Evolutionary conservation across 78 protist species (phyloP), one percentile per base, ranked within the genome.

Genomic region (Dictyostelium purpureum): DNA sequence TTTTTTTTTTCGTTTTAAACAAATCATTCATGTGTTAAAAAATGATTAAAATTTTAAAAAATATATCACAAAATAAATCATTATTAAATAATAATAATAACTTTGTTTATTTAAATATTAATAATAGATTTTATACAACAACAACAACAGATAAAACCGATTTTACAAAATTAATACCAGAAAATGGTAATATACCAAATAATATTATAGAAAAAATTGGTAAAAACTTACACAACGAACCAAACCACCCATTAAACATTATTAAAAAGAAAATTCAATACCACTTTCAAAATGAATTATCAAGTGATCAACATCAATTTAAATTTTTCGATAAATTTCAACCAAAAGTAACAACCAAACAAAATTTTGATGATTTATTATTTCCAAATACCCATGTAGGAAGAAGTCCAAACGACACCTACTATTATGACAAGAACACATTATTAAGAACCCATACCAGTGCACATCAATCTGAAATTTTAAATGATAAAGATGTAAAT

Each of bases 391-490:
- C 81, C 66, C 98, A 97, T 33, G 66, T 93, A 35, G 83, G 95
- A 9, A 63, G 98, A 37, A 63, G 47, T 16, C 96, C 95, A 14
- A 77, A 94, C 26, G 98, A 97, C 83, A 97, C 98, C 11, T 97
- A 95, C 56, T 97, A 95, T 81, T 38, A 85, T 40, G 10, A 19
- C 1, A 28, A 75, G 12, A 26, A 73, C 19, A 31, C 37, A 16
- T n/a, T 91, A 26, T 18, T 95, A 5, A 51, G 97, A 47, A 88
- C 97, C 12, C 97, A 95, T 43, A 96, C 97, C 2, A 87, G 91
- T 79, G 96, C 98, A 0, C 98, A 96, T 61, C 98, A 96, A 77
- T 79, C 88, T 37, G 77, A 94, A 49, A 38, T 97, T 51, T 26
- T 97, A 45, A 21, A 63, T 4, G 6, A 9, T 0, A 24, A 40